Percentiles rank a stretch among this genome's conserved stretches.
Conservation (phyloP, 2,329 filamentous ascomycete genomes). For the Scleromitrula shiraiana region DNA sequence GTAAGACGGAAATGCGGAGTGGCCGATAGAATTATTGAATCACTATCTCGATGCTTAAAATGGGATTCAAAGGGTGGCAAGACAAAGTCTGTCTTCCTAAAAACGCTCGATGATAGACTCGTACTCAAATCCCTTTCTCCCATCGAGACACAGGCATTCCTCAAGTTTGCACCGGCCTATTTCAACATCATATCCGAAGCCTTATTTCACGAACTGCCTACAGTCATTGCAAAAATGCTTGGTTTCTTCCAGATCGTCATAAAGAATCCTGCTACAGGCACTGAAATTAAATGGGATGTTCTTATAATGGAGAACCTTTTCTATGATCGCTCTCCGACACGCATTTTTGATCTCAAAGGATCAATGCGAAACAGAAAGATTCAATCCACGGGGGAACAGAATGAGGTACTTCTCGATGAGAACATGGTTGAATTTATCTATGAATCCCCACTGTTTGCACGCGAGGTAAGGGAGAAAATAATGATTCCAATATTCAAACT, state of each 20-base stretch:
- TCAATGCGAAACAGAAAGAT: slow-evolving; percentile 99
- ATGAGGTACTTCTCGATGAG: slow-evolving; percentile 93
- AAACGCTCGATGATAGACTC: slow-evolving; percentile 89
- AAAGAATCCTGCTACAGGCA: slow-evolving; percentile 85
- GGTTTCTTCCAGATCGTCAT: slow-evolving; percentile 97
- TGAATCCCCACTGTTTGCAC: slow-evolving; percentile 87
- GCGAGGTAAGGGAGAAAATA: slow-evolving; percentile 46
- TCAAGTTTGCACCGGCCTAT: slow-evolving; percentile 92
- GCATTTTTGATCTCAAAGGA: slow-evolving; percentile 93
- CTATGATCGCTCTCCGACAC: slow-evolving; percentile 83
- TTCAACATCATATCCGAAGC: slow-evolving; percentile 97
- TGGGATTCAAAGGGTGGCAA: slow-evolving; percentile 98
- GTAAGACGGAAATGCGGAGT: slow-evolving; percentile 88
- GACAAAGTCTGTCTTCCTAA: slow-evolving; percentile 93
- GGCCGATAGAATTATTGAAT: slow-evolving; percentile 89
- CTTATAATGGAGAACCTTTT: slow-evolving; percentile 97
- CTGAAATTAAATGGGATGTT: slow-evolving; percentile 90
- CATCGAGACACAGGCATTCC: slow-evolving; percentile 87
- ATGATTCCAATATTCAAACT: neutral
- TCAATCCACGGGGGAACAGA: slow-evolving; percentile 87
- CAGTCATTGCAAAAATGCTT: slow-evolving; percentile 98
- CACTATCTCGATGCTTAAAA: slow-evolving; percentile 87
- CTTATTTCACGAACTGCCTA: slow-evolving; percentile 88
- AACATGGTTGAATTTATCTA: slow-evolving; percentile 99
- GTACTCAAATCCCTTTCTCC: slow-evolving; percentile 74